Base-by-base conservation (phyloP, 345 rosid species). In the Melaleuca quinquenervia region DNA sequence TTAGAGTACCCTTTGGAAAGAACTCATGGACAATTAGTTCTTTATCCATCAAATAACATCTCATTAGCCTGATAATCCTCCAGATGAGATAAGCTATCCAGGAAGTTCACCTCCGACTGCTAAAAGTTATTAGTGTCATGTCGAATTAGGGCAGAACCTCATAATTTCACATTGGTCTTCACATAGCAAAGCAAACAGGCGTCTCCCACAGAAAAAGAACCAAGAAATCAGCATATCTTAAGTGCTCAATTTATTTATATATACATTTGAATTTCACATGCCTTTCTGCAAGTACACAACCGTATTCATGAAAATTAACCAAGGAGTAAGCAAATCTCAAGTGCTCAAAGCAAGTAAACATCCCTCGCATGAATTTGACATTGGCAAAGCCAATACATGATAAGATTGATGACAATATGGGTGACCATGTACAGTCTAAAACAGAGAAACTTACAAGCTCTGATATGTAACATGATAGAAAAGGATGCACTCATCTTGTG, bases 1-100 rank as follows among this genome's bases (percentile, higher is more conserved):
- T 60, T 51, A 89, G 80, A 84, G 83, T 87, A 48, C 90, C 90
- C 53, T 75, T 89, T 32, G 83, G 53, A 84, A 85, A 52, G 83
- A 44, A 87, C 53, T 87, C 90, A n/a, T 89, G 85, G 18, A 85
- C 86, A 41, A 85, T 87, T 12, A 87, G 85, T 36, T 58, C 52
- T 18, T 53, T 80, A 48, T 70, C 88, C 82, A 82, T 87, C 62
- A 76, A 49, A 82, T 85, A 88, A 56, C 86, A 88, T 21, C 90
- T 88, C 83, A 84, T 22, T 26, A 88, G 85, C 85, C 83, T 86
- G 53, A 87, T 86, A 22, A 87, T 76, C 84, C 82, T 85, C 0
- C 4, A 85, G 84, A 85, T 87, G 89, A 53, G 56, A 85, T 27
- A 87, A 36, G 49, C 83, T 53, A 44, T 83, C 84, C 26, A 87